Percentiles rank a stretch among this genome's conserved stretches.
These are phyloP conservation scores for Globisporangium rhizosaccharum DNA, from an alignment of 352 stramenopile genomes.

Conservation along the genomic window DNA sequence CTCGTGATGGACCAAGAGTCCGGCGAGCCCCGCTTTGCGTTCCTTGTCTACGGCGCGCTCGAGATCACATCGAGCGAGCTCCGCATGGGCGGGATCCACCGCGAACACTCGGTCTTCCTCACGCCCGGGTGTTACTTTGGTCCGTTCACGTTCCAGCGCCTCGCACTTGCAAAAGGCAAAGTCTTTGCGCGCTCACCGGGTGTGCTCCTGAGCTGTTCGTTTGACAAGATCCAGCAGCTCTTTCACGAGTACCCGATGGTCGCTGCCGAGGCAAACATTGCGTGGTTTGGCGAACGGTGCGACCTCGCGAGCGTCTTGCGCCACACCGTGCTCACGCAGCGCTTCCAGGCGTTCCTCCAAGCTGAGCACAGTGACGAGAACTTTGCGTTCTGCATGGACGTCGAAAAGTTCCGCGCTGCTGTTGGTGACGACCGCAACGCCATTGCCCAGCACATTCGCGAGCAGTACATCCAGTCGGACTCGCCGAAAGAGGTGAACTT, in stretches of 20 bases:
- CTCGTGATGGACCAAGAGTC: conserved; percentile 42
- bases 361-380: conserved; percentile 80
- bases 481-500: conserved; percentile 72
- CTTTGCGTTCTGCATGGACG: conserved; percentile 65
- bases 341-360: conserved; percentile 60
- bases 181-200: conserved; percentile 42
- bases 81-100: conserved; percentile 18
- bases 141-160: conserved; percentile 64
- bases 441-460: conserved; percentile 35
- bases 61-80: conserved; percentile 49
- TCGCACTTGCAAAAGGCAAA: conserved; percentile 43
- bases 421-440: conserved; percentile 22
- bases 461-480: conserved; percentile 52
- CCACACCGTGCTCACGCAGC: conserved; percentile 49
- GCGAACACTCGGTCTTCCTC: conserved; percentile 49
- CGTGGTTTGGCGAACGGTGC: conserved; percentile 65
- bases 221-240: conserved; percentile 35
- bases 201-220: conserved; percentile 53
- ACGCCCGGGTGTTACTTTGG: conserved; percentile 68
- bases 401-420: conserved; percentile 43
- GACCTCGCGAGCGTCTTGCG: conserved; percentile 58
- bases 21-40: conserved; percentile 35
- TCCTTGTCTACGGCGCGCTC: conserved; percentile 65
- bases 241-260: conserved; percentile 54
- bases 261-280: conserved; percentile 62